These are phyloP conservation scores for Syncephalis plumigaleata DNA, from an alignment of 371 early-diverging fungal species.

Conservation along the genomic window DNA sequence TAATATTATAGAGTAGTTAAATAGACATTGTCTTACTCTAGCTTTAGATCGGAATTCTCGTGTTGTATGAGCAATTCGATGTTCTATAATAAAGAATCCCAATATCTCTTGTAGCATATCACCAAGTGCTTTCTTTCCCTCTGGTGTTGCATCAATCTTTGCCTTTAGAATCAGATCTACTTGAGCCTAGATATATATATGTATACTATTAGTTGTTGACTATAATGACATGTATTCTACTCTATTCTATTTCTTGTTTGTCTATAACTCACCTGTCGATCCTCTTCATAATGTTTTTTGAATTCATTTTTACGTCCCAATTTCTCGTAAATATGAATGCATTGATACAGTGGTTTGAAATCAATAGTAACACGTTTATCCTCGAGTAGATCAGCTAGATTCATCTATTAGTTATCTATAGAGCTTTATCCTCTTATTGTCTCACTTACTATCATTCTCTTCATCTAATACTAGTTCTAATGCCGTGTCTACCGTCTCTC, in stretches of 20 bases:
- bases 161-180: constrained; percentile 47
- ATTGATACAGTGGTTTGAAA: constrained; percentile 87
- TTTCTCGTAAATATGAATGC: constrained; percentile 86
- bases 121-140: constrained; percentile 48
- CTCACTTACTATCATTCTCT: constrained; percentile 58
- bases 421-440: not conserved
- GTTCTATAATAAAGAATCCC: constrained; percentile 93
- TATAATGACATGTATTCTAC: constrained; percentile 2
- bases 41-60: constrained; percentile 76
- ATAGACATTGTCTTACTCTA: constrained; percentile 42
- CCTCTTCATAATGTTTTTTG: constrained; percentile 76
- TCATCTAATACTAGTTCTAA: constrained; percentile 79
- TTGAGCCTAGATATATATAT: constrained; percentile 38
- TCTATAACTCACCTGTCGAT: constrained; percentile 48
- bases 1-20: too few species aligned
- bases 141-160: constrained; percentile 37
- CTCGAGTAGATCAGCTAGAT: constrained; percentile 40
- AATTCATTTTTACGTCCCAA: constrained; percentile 75
- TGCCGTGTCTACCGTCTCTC: constrained; percentile 53
- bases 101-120: constrained; percentile 69
- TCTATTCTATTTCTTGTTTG: too few species aligned
- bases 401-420: not conserved
- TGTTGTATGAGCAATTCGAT: constrained; percentile 74
- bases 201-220: too few species aligned
- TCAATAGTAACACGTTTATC: constrained; percentile 58